phyloP scores from a whole-genome alignment of 768 basidiomycete genomes.

The Kwoniella mangroviensis region DNA sequence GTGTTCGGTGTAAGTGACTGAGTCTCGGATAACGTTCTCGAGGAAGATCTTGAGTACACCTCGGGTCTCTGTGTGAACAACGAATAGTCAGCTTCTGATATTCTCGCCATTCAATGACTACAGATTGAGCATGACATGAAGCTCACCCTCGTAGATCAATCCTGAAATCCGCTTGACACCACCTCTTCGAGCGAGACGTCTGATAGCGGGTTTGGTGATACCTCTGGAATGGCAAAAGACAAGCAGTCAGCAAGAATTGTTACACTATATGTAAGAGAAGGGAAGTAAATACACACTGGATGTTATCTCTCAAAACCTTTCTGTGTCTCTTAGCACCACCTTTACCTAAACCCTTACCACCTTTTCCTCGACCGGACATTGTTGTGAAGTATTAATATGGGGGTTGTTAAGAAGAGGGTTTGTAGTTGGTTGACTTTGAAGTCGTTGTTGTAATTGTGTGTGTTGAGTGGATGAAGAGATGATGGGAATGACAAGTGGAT shows the following conservation, averaged over 20 bases:
- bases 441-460: constrained; percentile 6
- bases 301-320: constrained; percentile 78
- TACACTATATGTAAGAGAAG: background rate
- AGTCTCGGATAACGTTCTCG: constrained; percentile 78
- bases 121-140: too few relatives aligned
- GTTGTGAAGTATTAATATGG: constrained; percentile 40
- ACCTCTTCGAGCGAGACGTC: constrained; percentile 91
- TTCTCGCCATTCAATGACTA: background rate
- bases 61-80: constrained; percentile 68
- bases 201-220: constrained; percentile 90
- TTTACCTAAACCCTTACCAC: constrained; percentile 84
- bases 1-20: constrained; percentile 98
- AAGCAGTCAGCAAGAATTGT: background rate
- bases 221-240: constrained; percentile 55
- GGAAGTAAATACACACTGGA: constrained; percentile 54
- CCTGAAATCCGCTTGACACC: constrained; percentile 76
- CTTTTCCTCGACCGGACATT: constrained; percentile 96
- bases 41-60: constrained; percentile 86
- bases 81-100: background rate
- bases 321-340: constrained; percentile 83
- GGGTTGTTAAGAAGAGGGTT: constrained; percentile 12
- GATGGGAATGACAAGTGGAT: background rate
- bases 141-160: constrained; percentile 77
- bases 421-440: constrained; percentile 9
- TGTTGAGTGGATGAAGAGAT: constrained; percentile 15